Base-by-base conservation (phyloP, 129 eudicot species). In the Sambucus nigra region DNA sequence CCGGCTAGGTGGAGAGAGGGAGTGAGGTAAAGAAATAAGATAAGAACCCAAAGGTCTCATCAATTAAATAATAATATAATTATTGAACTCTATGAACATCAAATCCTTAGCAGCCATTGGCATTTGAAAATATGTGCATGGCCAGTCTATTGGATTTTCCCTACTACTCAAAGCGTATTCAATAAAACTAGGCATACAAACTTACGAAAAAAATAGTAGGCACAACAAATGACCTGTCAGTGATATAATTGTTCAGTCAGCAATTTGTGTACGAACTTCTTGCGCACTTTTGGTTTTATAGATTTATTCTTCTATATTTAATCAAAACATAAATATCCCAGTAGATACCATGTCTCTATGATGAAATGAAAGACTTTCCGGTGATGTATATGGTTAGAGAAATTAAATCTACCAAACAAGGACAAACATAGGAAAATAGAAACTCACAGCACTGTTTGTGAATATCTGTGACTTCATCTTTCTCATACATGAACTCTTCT, bases 371-470 rank as follows among this genome's bases (percentile, higher is more conserved):
- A 40, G 15, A 39, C 5, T 8, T 15, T 16, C 9, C 32, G 25
- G 63, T n/a, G 18, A 16, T n/a, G 41, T 35, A 14, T 42, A 42
- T 42, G 5, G 47, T 42, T 42, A 7, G 47, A 13, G 18, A 42
- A 5, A 5, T 42, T 3, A 42, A 13, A 11, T 40, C 25, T 57
- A 21, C 1, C 7, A 11, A 23, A 38, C 1, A 40, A 39, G 7
- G 5, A 53, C 7, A 51, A 38, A 15, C 9, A 26, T 18, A 3
- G 3, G 19, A 35, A 40, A 29, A 20, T 14, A 65, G 46, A 23
- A 68, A 76, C 97, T 89, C 72, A 89, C 97, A 54, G 97, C 79
- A 68, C 88, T 78, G 72, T 89, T 89, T n/a, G 95, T 84, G 60
- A 89, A 89, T 68, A 89, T 84, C 69, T 76, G 95, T 1, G 95